Evolutionary conservation across 2,329 filamentous ascomycete genomes (phyloP), one percentile per base, ranked within the genome.

Genomic region (Cercospora zeae-maydis): DNA sequence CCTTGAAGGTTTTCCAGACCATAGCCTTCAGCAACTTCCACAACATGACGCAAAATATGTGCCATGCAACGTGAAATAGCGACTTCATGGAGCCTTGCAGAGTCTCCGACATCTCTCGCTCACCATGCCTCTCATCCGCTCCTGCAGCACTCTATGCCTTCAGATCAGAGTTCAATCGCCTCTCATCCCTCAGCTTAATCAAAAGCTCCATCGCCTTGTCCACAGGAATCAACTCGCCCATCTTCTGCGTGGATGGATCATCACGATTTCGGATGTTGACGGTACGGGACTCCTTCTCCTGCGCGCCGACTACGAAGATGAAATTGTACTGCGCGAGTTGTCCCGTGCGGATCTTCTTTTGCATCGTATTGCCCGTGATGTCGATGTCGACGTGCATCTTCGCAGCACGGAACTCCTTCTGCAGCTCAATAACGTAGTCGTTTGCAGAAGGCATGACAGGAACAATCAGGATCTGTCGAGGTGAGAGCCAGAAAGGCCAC

Each of bases 401-500:
- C 64, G 83, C 81, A 10, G 64, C 64, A 73, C 88, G 85, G 79
- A 93, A 88, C 65, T 88, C 80, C 63, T 78, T 76, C 72, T 89
- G 86, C 6, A 93, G 86, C 76, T 93, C 89, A 73, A 87, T 81
- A 66, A 90, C 90, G 75, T 95, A 92, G 73, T 88, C 86, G 71
- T 86, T 84, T 70, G 84, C 88, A 51, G 84, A 82, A 56, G 88
- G 87, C 78, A 90, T 90, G 64, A 92, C 89, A 8, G 90, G 90
- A 65, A 93, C 87, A 67, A 95, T 85, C 70, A 90, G 82, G 67
- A 95, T 86, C 77, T 95, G 91, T 57, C 91, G 85, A n/a, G 90
- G 91, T 70, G 87, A 91, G 66, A 95, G 80, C 91, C 91, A 95
- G 83, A 93, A 92, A 1, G 91, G 91, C 91, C 91, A 95, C 80